Percentiles rank a stretch among this genome's conserved stretches.
phyloP scores from a whole-genome alignment of 2,329 filamentous ascomycete genomes.

The Fusarium dlaminii region DNA sequence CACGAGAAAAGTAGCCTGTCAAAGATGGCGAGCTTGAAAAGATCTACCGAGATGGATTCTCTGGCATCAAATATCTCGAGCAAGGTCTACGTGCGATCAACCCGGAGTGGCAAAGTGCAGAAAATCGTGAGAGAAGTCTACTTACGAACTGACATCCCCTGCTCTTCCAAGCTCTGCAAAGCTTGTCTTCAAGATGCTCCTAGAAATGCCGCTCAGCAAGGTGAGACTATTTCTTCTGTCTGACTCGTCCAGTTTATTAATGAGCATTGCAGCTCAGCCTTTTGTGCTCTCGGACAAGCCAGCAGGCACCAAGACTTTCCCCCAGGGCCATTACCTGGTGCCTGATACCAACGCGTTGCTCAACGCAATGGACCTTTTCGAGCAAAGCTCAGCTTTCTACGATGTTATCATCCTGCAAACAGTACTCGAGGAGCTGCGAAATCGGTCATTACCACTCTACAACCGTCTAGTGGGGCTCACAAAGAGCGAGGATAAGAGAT shows the following conservation, averaged over 20 bases:
- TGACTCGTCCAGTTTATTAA: slow-evolving; percentile 4
- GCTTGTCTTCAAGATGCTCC: slow-evolving; percentile 79
- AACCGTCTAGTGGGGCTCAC: slow-evolving; percentile 91
- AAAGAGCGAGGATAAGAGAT: slow-evolving; percentile 95
- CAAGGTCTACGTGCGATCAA: slow-evolving; percentile 95
- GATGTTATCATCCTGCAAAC: slow-evolving; percentile 98
- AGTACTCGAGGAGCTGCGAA: slow-evolving; percentile 94
- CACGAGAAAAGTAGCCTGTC: not conserved
- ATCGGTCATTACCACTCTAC: slow-evolving; percentile 92
- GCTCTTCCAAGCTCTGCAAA: slow-evolving; percentile 89
- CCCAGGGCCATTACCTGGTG: slow-evolving; percentile 90
- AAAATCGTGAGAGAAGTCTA: slow-evolving; percentile 99
- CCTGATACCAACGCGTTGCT: slow-evolving; percentile 97
- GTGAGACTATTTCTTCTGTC: slow-evolving; percentile 57
- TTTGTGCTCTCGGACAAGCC: slow-evolving; percentile 92
- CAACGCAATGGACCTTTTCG: slow-evolving; percentile 96
- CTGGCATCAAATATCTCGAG: slow-evolving; percentile 82
- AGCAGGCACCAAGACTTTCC: slow-evolving; percentile 82
- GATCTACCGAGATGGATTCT: slow-evolving; percentile 62
- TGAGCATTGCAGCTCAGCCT: slow-evolving; percentile 67
- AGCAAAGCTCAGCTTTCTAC: slow-evolving; percentile 89
- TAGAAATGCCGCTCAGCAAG: slow-evolving; percentile 78
- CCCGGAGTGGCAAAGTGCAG: slow-evolving; percentile 95
- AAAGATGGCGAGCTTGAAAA: slow-evolving; percentile 73
- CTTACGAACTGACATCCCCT: slow-evolving; percentile 94